A percentile compares a stretch with the other conserved stretches of the same genome.
Evolutionary conservation across 2,329 filamentous ascomycete genomes (phyloP).

Genomic region (Paraphaeosphaeria sporulosa): DNA sequence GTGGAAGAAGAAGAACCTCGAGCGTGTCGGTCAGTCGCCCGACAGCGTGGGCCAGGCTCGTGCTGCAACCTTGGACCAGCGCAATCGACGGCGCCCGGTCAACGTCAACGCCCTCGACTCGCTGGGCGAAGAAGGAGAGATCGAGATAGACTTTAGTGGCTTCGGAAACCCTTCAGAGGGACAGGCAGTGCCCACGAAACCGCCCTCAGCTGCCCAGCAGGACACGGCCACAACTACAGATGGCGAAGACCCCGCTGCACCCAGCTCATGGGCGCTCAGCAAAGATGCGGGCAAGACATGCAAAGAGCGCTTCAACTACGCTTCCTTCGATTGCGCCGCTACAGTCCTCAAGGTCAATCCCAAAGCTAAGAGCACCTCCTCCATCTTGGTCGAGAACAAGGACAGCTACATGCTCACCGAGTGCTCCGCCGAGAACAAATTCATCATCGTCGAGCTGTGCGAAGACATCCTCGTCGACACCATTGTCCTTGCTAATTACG

Average conservation of each 20-base stretch:
- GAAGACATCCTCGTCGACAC: slow-evolving; percentile 89
- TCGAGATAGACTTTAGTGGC: slow-evolving; percentile 74
- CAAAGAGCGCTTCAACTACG: slow-evolving; percentile 97
- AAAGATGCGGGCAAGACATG: slow-evolving; percentile 97
- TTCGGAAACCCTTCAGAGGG: slow-evolving; percentile 58
- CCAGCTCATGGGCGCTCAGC: slow-evolving; percentile 62
- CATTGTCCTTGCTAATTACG: slow-evolving; percentile 95
- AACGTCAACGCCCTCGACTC: slow-evolving; percentile 75
- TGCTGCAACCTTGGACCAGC: slow-evolving; percentile 53
- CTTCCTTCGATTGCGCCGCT: slow-evolving; percentile 95
- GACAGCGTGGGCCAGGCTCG: slow-evolving; percentile 69
- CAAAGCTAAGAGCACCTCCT: slow-evolving; percentile 85
- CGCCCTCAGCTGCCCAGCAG: slow-evolving; percentile 24
- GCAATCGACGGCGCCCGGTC: slow-evolving; percentile 60
- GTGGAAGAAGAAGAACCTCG: slow-evolving; percentile 94
- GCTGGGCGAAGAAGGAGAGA: slow-evolving; percentile 87
- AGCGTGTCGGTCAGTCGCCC: slow-evolving; percentile 80
- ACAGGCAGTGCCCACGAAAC: slow-evolving; percentile 26
- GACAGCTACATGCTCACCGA: slow-evolving; percentile 98
- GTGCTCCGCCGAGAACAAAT: slow-evolving; percentile 87
- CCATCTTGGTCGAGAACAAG: slow-evolving; percentile 94
- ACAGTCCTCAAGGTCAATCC: slow-evolving; percentile 90
- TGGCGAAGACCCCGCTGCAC: slow-evolving; percentile 39
- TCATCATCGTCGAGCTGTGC: slow-evolving; percentile 91
- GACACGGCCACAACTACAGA: slow-evolving; percentile 27